phyloP scores from a whole-genome alignment of 1,139 yeast genomes.

The Yamadazyma pseudoaaseri region DNA sequence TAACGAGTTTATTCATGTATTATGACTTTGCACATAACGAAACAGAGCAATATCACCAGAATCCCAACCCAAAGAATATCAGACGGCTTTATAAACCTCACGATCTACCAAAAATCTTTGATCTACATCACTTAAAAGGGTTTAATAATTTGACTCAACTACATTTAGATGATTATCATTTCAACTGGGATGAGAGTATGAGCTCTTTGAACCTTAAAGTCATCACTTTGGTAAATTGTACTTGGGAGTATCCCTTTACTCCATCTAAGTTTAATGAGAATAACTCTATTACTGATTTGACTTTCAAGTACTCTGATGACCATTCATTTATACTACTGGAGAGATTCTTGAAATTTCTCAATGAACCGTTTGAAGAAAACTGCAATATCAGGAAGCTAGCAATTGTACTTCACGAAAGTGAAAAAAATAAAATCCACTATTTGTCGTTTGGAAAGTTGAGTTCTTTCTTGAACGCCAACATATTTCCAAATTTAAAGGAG shows the following conservation, averaged over 20 bases:
- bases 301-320: slow-evolving; percentile 25
- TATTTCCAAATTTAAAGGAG: slow-evolving; percentile 20
- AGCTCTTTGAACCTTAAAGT: slow-evolving; percentile 13
- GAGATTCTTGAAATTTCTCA: slow-evolving; percentile 31
- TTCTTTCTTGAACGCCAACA: slow-evolving; percentile 13
- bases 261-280: slow-evolving; percentile 30
- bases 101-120: slow-evolving; percentile 27
- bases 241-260: slow-evolving; percentile 47
- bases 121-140: slow-evolving; percentile 29
- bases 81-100: slow-evolving; percentile 13
- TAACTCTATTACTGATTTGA: slow-evolving; percentile 21
- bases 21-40: slow-evolving; percentile 24
- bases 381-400: slow-evolving; percentile 20
- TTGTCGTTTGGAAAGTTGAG: slow-evolving; percentile 17
- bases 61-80: slow-evolving; percentile 20
- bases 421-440: slow-evolving; percentile 8
- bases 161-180: slow-evolving; percentile 29
- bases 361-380: slow-evolving; percentile 16
- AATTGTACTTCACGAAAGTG: slow-evolving; percentile 15
- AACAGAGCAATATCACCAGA: slow-evolving; percentile 14
- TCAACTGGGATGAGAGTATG: slow-evolving; percentile 26
- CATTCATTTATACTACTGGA: slow-evolving; percentile 39
- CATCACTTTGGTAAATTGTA: slow-evolving; percentile 29
- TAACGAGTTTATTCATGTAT: slow-evolving; percentile 26
- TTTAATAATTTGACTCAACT: slow-evolving; percentile 22